Evolutionary conservation across 1,139 yeast genomes (phyloP).

Genomic region (Protomyces inundatus): DNA sequence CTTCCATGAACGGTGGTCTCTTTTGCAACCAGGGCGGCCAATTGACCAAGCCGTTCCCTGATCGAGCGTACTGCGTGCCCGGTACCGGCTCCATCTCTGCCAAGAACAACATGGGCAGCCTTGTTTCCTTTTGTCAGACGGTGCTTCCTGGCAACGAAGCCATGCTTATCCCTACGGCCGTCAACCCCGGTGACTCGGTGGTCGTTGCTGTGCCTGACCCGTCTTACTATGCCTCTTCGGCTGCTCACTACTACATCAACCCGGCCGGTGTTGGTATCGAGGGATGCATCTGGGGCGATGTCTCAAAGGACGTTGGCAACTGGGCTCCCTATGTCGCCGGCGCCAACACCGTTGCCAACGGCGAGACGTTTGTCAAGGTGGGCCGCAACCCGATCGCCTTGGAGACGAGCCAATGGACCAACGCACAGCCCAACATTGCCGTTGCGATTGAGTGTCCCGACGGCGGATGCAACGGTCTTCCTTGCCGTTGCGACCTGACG

Average conservation of each 20-base stretch:
- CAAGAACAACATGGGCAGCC: conserved; percentile 26
- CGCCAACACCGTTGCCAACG: conserved; percentile 59
- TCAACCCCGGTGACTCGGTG: conserved; percentile 46
- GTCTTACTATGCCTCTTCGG: conserved; percentile 61
- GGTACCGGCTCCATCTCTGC: conserved; percentile 70
- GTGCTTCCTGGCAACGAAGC: conserved; percentile 91
- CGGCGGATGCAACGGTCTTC: conserved; percentile 63
- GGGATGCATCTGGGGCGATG: conserved; percentile 81
- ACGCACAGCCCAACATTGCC: conserved; percentile 59
- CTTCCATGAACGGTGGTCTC: conserved; percentile 60
- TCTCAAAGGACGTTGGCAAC: conserved; percentile 65
- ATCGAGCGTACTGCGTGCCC: conserved; percentile 56
- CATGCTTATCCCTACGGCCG: conserved; percentile 79
- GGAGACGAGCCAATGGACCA: conserved; percentile 53
- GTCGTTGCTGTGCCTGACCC: conserved; percentile 77
- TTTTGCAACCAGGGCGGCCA: conserved; percentile 68
- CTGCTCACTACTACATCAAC: conserved; percentile 82
- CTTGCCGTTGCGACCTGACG: conserved; percentile 74
- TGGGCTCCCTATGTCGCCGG: conserved; percentile 95
- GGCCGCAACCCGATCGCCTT: conserved; percentile 88
- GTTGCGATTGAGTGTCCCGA: conserved; percentile 67
- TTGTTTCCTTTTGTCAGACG: conserved; percentile 83
- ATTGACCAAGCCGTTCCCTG: conserved; percentile 56
- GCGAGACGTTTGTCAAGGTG: conserved; percentile 71
- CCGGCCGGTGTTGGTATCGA: conserved; percentile 76